phyloP scores from a whole-genome alignment of 2,329 filamentous ascomycete genomes.

The Colletotrichum caudatum region DNA sequence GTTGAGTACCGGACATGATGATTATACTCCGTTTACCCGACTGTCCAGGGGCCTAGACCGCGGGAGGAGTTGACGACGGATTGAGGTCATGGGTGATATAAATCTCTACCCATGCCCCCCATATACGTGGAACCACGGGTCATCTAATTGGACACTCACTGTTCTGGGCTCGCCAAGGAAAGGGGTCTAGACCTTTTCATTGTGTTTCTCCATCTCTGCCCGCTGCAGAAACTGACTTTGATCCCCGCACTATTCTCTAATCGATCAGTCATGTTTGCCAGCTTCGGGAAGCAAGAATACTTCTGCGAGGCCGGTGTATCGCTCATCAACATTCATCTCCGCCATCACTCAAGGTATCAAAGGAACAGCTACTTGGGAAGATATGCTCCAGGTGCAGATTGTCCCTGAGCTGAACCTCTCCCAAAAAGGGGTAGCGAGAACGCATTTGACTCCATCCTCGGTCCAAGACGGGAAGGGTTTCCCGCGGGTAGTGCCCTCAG shows the following conservation, averaged over 20 bases:
- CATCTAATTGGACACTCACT: background rate
- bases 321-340: background rate
- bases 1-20: too few relatives aligned
- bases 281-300: background rate
- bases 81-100: background rate
- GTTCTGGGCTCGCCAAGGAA: background rate
- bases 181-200: background rate
- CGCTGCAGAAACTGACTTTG: background rate
- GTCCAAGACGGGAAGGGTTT: background rate
- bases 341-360: background rate
- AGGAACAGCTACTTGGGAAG: background rate
- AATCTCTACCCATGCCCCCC: background rate
- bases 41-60: constrained; percentile 2
- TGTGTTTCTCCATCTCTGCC: too few relatives aligned
- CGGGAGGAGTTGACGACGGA: background rate
- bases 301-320: background rate
- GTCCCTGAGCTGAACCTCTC: background rate
- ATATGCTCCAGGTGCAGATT: background rate
- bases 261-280: too few relatives aligned
- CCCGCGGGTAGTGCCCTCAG: background rate
- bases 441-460: background rate
- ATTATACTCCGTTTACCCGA: too few relatives aligned
- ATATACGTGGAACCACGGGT: background rate
- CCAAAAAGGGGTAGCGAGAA: background rate
- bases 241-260: background rate